These are phyloP conservation scores for Senna tora DNA, from an alignment of 306 rosid genomes.

Conservation along the genomic window DNA sequence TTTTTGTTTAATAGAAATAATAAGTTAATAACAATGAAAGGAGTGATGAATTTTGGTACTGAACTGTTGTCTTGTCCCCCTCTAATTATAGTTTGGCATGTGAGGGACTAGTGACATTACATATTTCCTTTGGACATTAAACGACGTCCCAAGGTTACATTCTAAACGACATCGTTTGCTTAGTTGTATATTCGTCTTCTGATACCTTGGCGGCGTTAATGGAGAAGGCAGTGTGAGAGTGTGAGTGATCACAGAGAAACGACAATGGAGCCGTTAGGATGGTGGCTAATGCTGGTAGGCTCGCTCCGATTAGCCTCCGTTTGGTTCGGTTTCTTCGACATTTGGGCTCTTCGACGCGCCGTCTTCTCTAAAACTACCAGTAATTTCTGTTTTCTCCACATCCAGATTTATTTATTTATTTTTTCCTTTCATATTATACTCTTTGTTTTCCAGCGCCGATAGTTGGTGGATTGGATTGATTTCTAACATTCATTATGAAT, in stretches of 20 bases:
- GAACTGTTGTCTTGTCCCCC: no score
- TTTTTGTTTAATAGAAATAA: no score
- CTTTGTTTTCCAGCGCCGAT: not conserved
- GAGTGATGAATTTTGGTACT: no score
- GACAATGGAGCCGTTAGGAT: constrained; percentile 59
- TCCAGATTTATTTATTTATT: not conserved
- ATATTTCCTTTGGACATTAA: no score
- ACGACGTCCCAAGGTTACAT: not conserved
- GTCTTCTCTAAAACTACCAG: constrained; percentile 61
- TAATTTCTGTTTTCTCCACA: constrained; percentile 10
- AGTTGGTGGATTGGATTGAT: not conserved
- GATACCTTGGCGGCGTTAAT: not conserved
- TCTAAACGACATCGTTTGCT: not conserved
- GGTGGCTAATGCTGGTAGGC: constrained; percentile 76
- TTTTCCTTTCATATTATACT: not conserved
- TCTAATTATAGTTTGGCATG: no score
- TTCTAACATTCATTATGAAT: not conserved
- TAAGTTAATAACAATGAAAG: no score
- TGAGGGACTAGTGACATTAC: no score
- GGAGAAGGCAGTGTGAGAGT: not conserved
- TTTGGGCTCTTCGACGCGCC: constrained; percentile 72
- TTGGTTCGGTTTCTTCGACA: constrained; percentile 75
- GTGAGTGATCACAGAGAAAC: not conserved
- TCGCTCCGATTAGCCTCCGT: constrained; percentile 69
- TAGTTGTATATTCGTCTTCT: not conserved